Percentiles rank a stretch among this genome's conserved stretches.
These are phyloP conservation scores for Curvularia spicifera DNA, from an alignment of 2,329 filamentous ascomycete genomes.

Conservation along the genomic window DNA sequence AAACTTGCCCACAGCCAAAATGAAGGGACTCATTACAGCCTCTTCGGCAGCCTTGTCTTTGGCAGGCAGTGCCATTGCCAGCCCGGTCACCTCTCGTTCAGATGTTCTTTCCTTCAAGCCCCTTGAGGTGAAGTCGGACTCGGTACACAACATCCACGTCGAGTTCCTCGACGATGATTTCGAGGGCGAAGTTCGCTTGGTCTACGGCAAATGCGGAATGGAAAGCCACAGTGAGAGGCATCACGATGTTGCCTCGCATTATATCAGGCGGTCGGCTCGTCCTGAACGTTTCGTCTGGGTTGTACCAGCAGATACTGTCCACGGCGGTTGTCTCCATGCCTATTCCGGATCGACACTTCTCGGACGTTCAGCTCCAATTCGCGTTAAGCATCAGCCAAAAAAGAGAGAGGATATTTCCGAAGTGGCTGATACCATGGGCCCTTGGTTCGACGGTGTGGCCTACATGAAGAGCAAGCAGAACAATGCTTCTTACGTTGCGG, in stretches of 20 bases:
- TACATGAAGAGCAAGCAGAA: slow-evolving; percentile 63
- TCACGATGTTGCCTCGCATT: slow-evolving; percentile 53
- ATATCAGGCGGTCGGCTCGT: slow-evolving; percentile 39
- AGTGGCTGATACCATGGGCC: slow-evolving; percentile 63
- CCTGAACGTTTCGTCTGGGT: slow-evolving; percentile 59
- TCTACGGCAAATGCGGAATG: slow-evolving; percentile 56
- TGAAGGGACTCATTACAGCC: slow-evolving; percentile 38
- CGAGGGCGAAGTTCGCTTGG: slow-evolving; percentile 53
- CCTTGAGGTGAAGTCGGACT: slow-evolving; percentile 46
- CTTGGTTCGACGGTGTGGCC: slow-evolving; percentile 71
- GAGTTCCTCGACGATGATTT: slow-evolving; percentile 50
- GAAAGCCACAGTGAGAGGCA: slow-evolving; percentile 46
- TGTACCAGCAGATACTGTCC: slow-evolving; percentile 49
- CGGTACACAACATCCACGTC: slow-evolving; percentile 59
- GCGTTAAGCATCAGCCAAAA: slow-evolving; percentile 45
- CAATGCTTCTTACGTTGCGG: slow-evolving; percentile 58
- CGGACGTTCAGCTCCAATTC: slow-evolving; percentile 52
- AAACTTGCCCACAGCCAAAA: slow-evolving; percentile 15
- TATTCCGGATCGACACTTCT: slow-evolving; percentile 51
- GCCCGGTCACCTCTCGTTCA: slow-evolving; percentile 28
- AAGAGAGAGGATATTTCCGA: slow-evolving; percentile 51
- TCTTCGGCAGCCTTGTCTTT: slow-evolving; percentile 38
- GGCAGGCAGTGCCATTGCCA: slow-evolving; percentile 28
- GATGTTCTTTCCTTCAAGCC: slow-evolving; percentile 44
- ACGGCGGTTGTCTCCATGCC: slow-evolving; percentile 55